phyloP scores from a whole-genome alignment of 176 grass and related monocot genomes.

The Chrysopogon serrulatus region DNA sequence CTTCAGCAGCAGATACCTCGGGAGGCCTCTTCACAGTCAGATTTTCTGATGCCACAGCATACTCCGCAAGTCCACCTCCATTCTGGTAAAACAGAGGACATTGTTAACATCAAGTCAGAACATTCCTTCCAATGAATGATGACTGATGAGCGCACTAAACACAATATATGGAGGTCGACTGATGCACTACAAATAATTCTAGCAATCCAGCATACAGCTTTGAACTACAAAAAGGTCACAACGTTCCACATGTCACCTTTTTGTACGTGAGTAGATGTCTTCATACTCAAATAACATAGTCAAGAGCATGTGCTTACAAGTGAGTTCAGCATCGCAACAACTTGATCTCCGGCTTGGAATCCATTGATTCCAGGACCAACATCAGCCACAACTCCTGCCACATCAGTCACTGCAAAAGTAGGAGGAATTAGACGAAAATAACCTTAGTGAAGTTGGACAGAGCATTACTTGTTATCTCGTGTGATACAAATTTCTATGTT shows the following conservation, averaged over 20 bases:
- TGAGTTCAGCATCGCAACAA: constrained; percentile 34
- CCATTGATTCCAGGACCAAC: constrained; percentile 45
- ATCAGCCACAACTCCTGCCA: constrained; percentile 52
- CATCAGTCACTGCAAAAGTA: constrained; percentile 43
- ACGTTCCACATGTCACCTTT: neutral
- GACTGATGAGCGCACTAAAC: neutral
- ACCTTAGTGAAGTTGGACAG: neutral
- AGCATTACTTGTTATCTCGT: neutral
- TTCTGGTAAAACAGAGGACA: constrained; percentile 9
- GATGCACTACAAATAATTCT: neutral
- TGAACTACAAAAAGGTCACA: neutral
- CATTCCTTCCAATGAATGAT: neutral
- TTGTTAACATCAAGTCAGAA: neutral
- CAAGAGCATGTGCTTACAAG: constrained; percentile 31
- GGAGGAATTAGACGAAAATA: neutral
- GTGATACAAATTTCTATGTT: neutral
- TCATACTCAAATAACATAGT: neutral
- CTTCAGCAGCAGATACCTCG: constrained; percentile 35
- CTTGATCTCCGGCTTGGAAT: constrained; percentile 57
- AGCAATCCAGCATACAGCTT: neutral
- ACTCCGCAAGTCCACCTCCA: constrained; percentile 60
- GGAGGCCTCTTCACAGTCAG: constrained; percentile 30
- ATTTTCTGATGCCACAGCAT: constrained; percentile 29
- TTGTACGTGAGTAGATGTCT: neutral
- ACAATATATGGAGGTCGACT: neutral